Conservation (phyloP, 768 basidiomycete genomes). For the Leccinum uliginosum region DNA sequence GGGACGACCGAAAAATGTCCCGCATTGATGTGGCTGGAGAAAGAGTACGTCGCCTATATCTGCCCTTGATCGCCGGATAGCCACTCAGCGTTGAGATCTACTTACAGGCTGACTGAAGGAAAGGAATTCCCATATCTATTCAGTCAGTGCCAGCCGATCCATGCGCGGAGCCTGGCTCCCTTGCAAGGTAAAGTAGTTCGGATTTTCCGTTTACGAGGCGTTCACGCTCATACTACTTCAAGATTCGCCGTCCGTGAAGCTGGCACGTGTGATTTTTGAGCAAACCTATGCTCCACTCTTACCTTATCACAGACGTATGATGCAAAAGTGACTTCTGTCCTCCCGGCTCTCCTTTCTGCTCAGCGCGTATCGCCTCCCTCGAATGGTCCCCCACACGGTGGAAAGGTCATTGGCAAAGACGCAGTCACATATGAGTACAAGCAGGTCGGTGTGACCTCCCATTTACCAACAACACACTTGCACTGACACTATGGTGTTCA, state of each 20-base stretch:
- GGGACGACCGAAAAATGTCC: constrained; percentile 68
- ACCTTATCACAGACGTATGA: constrained; percentile 60
- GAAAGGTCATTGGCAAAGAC: constrained; percentile 72
- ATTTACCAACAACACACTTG: background rate
- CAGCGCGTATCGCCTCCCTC: constrained; percentile 72
- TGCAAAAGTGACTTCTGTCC: constrained; percentile 70
- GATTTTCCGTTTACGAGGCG: background rate
- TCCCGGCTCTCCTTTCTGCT: constrained; percentile 86
- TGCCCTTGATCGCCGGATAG: background rate
- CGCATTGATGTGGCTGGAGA: constrained; percentile 85
- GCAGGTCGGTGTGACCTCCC: constrained; percentile 48
- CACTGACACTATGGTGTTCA: constrained; percentile 27
- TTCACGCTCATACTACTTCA: background rate
- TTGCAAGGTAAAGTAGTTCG: constrained; percentile 55
- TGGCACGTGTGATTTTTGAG: constrained; percentile 41
- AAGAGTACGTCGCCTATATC: constrained; percentile 47
- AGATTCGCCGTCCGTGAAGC: constrained; percentile 88
- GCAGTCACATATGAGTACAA: constrained; percentile 69
- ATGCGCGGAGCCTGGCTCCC: constrained; percentile 75
- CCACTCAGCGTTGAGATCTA: background rate
- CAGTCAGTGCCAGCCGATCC: constrained; percentile 91
- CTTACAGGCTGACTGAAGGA: constrained; percentile 73
- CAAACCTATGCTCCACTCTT: background rate
- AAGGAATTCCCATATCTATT: constrained; percentile 83
- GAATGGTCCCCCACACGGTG: constrained; percentile 65